Evolutionary conservation across 2,329 filamentous ascomycete species (phyloP).

Genomic region (Alternaria consortialis): DNA sequence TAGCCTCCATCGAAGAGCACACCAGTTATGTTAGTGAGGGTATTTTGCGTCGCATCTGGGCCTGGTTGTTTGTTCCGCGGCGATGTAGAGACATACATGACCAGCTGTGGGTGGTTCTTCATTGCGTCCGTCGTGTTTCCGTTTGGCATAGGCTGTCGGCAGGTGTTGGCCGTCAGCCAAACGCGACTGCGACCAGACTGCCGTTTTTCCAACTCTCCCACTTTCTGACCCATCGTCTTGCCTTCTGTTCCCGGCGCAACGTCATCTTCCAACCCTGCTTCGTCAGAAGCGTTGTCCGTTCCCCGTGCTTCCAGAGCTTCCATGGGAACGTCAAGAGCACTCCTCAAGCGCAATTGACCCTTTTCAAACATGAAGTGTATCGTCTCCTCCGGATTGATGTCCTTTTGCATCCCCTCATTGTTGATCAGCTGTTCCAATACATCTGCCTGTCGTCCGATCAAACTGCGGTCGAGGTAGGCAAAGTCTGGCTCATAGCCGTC

Average conservation of each 20-base stretch:
- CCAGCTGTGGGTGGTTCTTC: conserved; percentile 68
- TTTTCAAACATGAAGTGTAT: conserved; percentile 72
- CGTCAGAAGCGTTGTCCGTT: conserved; percentile 20
- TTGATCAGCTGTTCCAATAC: conserved; percentile 65
- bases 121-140: conserved; percentile 56
- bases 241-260: background rate
- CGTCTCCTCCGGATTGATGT: conserved; percentile 69
- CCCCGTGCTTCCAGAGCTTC: conserved; percentile 36
- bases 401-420: conserved; percentile 68
- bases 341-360: conserved; percentile 60
- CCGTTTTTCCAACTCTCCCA: conserved; percentile 27
- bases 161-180: conserved; percentile 88
- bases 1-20: conserved; percentile 73
- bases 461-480: conserved; percentile 66
- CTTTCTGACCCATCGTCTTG: background rate
- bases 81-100: conserved; percentile 77
- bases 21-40: conserved; percentile 52
- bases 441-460: conserved; percentile 67
- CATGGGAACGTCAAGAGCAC: conserved; percentile 38
- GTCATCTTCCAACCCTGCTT: background rate
- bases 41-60: conserved; percentile 60
- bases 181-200: conserved; percentile 57
- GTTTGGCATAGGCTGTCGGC: conserved; percentile 73
- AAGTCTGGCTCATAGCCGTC: conserved; percentile 69
- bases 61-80: conserved; percentile 71